Base-by-base conservation (phyloP, 441 rosid species). In the Pelargonium citronellum region DNA sequence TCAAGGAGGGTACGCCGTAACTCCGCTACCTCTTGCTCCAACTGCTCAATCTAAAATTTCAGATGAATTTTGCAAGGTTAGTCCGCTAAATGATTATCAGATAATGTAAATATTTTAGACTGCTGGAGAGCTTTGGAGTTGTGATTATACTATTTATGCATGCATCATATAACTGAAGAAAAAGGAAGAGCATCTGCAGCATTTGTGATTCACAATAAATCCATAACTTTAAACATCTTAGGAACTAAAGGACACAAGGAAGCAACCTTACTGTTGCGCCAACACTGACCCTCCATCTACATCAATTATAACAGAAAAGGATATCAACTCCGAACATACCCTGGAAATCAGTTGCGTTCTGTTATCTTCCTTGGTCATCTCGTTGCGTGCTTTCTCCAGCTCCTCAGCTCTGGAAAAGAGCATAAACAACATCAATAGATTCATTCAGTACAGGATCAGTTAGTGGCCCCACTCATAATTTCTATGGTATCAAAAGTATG, bases 311-410 rank as follows among this genome's bases (percentile, higher is more conserved):
- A 17, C 55, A 64, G 46, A 15, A 66, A 74, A 47, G 12, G 77
- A 6, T 19, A 37, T 30, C 37, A 24, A 58, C 24, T 70, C 30
- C 64, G 24, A 16, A 51, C 62, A 22, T 82, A 89, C 94, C 91
- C 69, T 64, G 65, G 91, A 91, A 75, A 79, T 84, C 83, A 89
- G 71, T 81, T 82, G 77, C 6, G 77, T 79, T 71, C 87, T 81
- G 72, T 89, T 89, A 66, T 89, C 94, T 82, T 83, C 84, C 80
- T 83, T 85, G 75, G 86, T 90, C 84, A 89, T 82, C 80, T 89
- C 94, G 82, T 87, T 81, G 55, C 87, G 82, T 47, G 94, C 94
- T 34, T 85, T 82, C 83, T 89, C 94, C 71, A 89, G 72, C 83
- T 89, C 94, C 74, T 89, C 94, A 17, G 94, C 85, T 78, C 94